A percentile compares a stretch with the other conserved stretches of the same genome.
These are phyloP conservation scores for Venustampulla echinocandica DNA, from an alignment of 495 filamentous ascomycete species.

Conservation along the genomic window DNA sequence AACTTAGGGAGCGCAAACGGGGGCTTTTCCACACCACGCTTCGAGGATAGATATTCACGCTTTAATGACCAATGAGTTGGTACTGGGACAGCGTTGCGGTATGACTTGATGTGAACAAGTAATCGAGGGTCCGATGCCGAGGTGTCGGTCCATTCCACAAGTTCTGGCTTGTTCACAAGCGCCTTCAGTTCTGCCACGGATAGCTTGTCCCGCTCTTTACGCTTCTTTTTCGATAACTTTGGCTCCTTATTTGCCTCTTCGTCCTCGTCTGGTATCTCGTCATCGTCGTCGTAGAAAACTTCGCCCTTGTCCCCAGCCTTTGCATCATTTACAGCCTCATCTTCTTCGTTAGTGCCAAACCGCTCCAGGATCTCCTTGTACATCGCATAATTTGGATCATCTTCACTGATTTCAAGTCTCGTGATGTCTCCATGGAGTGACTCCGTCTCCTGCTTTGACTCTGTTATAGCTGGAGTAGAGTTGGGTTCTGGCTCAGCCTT, in stretches of 20 bases:
- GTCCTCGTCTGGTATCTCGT: conserved; percentile 78
- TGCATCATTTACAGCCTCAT: conserved; percentile 51
- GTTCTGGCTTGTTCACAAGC: conserved; percentile 80
- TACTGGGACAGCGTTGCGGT: conserved; percentile 92
- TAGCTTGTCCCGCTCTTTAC: conserved; percentile 82
- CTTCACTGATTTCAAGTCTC: conserved; percentile 41
- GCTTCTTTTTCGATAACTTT: conserved; percentile 85
- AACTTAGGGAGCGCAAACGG: conserved; percentile 91
- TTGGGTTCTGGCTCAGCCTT: conserved; percentile 12
- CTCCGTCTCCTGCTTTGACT: conserved; percentile 28
- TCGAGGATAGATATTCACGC: conserved; percentile 91
- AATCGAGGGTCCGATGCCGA: conserved; percentile 86
- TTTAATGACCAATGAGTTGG: conserved; percentile 92
- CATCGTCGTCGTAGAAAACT: conserved; percentile 76
- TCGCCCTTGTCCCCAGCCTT: conserved; percentile 63
- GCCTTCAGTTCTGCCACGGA: conserved; percentile 94
- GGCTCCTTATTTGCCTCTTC: conserved; percentile 61
- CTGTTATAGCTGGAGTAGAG: conserved; percentile 1
- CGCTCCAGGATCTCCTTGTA: conserved; percentile 73
- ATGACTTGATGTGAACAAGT: conserved; percentile 86
- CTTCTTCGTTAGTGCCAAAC: conserved; percentile 55
- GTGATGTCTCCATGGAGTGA: conserved; percentile 27
- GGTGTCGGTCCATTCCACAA: conserved; percentile 95
- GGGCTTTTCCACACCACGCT: conserved; percentile 90
- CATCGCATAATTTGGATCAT: conserved; percentile 71